Evolutionary conservation across 2,329 filamentous ascomycete genomes (phyloP).

Genomic region (Stagonosporopsis chrysanthemi): DNA sequence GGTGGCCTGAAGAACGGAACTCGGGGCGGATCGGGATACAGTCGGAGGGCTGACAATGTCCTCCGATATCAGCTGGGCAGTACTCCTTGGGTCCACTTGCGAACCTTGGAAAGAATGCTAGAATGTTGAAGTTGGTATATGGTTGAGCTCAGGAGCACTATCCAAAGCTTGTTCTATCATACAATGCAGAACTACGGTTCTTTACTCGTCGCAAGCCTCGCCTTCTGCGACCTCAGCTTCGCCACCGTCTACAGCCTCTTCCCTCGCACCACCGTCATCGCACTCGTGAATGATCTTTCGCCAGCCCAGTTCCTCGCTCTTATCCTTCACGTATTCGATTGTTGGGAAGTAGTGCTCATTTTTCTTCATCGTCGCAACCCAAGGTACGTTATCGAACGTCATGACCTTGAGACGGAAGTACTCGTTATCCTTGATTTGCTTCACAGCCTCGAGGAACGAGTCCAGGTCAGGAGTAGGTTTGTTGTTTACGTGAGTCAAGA

Average conservation of each 20-base stretch:
- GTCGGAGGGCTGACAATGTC: not conserved
- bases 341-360: slow-evolving; percentile 93
- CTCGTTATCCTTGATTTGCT: slow-evolving; percentile 92
- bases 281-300: slow-evolving; percentile 63
- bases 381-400: slow-evolving; percentile 97
- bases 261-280: slow-evolving; percentile 48
- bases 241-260: slow-evolving; percentile 41
- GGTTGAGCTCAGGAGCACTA: not conserved
- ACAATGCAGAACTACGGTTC: not conserved
- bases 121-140: not conserved
- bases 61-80: not conserved
- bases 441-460: slow-evolving; percentile 79
- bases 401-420: slow-evolving; percentile 98
- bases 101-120: not conserved
- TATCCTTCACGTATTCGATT: slow-evolving; percentile 69
- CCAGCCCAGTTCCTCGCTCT: slow-evolving; percentile 62
- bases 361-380: slow-evolving; percentile 99
- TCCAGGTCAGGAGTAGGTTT: slow-evolving; percentile 82
- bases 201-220: slow-evolving; percentile 33
- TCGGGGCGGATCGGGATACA: not conserved
- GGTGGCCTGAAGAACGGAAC: not conserved
- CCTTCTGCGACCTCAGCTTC: slow-evolving; percentile 39
- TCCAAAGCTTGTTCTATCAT: not conserved
- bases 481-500: slow-evolving; percentile 95
- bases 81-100: not conserved